Evolutionary conservation across 2,329 filamentous ascomycete species (phyloP).

Genomic region (Aspergillus sp.): DNA sequence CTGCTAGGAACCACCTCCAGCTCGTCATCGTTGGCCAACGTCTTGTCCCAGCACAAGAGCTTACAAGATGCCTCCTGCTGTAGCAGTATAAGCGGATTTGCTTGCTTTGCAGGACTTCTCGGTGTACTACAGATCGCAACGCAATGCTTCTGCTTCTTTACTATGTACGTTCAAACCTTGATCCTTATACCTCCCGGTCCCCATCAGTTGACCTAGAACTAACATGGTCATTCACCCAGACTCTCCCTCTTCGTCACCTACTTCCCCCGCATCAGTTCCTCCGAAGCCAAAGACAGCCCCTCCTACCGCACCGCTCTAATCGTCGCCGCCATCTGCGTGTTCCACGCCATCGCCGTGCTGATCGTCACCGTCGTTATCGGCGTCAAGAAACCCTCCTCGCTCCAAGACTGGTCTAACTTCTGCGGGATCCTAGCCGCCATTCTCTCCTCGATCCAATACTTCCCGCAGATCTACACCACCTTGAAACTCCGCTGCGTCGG

Average conservation of each 20-base stretch:
- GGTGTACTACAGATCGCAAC: slow-evolving; percentile 88
- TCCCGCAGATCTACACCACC: slow-evolving; percentile 93
- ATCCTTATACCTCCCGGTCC: neutral
- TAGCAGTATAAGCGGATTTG: slow-evolving; percentile 72
- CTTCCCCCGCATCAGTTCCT: slow-evolving; percentile 64
- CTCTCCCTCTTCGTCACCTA: slow-evolving; percentile 92
- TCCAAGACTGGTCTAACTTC: slow-evolving; percentile 79
- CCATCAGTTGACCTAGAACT: neutral
- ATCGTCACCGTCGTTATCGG: slow-evolving; percentile 64
- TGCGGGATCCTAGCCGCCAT: slow-evolving; percentile 76
- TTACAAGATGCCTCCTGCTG: slow-evolving; percentile 84
- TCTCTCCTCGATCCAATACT: slow-evolving; percentile 84
- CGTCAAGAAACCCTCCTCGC: slow-evolving; percentile 59
- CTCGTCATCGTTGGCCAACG: slow-evolving; percentile 87
- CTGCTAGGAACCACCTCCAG: slow-evolving; percentile 89
- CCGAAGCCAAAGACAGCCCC: slow-evolving; percentile 50
- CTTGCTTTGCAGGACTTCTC: slow-evolving; percentile 81
- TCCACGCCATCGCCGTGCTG: slow-evolving; percentile 72
- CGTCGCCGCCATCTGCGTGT: slow-evolving; percentile 69
- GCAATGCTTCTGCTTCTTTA: slow-evolving; percentile 87
- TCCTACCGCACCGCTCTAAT: slow-evolving; percentile 76
- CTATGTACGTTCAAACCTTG: slow-evolving; percentile 66
- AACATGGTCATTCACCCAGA: slow-evolving; percentile 48
- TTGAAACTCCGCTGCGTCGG: slow-evolving; percentile 81
- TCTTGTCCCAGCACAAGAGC: slow-evolving; percentile 81